These are phyloP conservation scores for Calonectria crousiana DNA, from an alignment of 2,329 filamentous ascomycete species.

Conservation along the genomic window DNA sequence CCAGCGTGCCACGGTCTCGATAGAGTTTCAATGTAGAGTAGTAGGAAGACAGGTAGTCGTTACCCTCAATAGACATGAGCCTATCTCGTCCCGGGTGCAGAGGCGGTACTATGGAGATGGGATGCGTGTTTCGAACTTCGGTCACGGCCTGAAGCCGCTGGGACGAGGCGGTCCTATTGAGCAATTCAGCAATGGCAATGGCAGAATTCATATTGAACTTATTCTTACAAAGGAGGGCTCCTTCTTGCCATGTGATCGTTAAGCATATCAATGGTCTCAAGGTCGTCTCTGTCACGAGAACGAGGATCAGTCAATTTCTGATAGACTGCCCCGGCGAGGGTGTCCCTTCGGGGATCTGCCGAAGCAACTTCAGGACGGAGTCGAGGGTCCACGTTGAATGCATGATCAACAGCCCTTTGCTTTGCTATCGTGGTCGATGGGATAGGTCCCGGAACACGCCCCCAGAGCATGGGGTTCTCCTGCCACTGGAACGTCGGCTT, in stretches of 20 bases:
- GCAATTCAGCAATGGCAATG: background rate
- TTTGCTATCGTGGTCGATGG: background rate
- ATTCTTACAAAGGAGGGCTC: background rate
- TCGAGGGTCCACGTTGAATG: background rate
- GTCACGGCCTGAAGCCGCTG: slow-evolving; percentile 35
- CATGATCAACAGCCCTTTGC: background rate
- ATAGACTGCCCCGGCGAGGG: background rate
- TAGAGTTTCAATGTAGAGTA: background rate
- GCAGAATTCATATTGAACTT: background rate
- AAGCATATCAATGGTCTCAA: background rate
- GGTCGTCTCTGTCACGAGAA: background rate
- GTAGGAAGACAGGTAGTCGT: background rate
- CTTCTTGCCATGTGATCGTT: background rate
- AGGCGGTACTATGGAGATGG: background rate
- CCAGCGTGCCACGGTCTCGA: slow-evolving; percentile 16
- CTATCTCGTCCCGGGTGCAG: background rate
- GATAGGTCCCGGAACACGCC: background rate
- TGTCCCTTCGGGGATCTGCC: background rate
- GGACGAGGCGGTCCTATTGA: slow-evolving; percentile 21
- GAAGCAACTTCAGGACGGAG: background rate
- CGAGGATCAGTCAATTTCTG: background rate
- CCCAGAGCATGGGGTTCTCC: background rate
- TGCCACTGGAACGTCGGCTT: background rate
- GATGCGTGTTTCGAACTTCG: slow-evolving; percentile 26
- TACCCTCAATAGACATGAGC: slow-evolving; percentile 25